phyloP scores from a whole-genome alignment of 1,284 basidiomycete species.

The Ustilago tritici region DNA sequence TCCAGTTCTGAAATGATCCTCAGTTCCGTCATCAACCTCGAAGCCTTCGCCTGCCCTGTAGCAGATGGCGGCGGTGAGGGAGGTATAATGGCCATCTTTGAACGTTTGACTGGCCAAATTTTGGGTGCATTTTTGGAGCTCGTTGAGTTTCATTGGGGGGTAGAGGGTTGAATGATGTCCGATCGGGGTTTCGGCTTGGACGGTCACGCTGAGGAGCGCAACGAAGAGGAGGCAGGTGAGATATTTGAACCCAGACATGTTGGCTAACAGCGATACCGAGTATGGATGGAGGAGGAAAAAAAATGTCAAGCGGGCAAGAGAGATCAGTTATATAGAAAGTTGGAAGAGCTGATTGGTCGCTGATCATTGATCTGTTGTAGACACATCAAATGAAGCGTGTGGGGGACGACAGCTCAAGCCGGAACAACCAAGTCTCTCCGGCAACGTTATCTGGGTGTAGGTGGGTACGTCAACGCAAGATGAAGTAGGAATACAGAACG shows the following conservation, averaged over 20 bases:
- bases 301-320: background rate
- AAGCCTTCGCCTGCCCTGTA: background rate
- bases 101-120: background rate
- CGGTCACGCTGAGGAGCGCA: background rate
- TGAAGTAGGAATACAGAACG: too few species aligned
- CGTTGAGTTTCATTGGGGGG: background rate
- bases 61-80: background rate
- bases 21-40: background rate
- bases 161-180: background rate
- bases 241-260: background rate
- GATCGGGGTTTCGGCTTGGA: background rate
- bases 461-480: too few species aligned
- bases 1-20: background rate
- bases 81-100: background rate
- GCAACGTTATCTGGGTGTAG: too few species aligned
- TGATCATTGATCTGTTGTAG: too few species aligned
- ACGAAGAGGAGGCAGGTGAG: background rate
- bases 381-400: too few species aligned
- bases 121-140: background rate
- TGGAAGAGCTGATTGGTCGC: too few species aligned
- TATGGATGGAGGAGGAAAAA: background rate
- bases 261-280: background rate
- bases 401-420: too few species aligned
- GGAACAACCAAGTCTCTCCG: too few species aligned
- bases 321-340: too few species aligned